Conservation (phyloP, 805 yeast genomes). For the Cyberlindnera xylosilytica region DNA sequence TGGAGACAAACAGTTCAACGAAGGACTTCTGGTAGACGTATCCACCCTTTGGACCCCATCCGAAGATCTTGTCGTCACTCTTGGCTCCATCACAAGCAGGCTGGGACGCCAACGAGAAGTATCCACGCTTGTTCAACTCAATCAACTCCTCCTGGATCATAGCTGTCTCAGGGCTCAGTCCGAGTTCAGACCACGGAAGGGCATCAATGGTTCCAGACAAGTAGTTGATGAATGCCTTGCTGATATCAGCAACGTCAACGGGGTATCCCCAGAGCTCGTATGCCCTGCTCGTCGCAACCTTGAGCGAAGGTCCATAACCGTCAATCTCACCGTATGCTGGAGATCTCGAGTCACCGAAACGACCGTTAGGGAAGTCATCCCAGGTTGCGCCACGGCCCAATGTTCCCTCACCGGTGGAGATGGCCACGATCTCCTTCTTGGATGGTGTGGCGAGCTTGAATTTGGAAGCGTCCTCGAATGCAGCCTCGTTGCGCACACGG, state of each 20-base stretch:
- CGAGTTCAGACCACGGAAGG: slow-evolving; percentile 90
- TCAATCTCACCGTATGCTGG: slow-evolving; percentile 98
- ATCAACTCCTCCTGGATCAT: slow-evolving; percentile 89
- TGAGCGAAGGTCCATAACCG: slow-evolving; percentile 92
- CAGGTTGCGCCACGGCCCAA: slow-evolving; percentile 89
- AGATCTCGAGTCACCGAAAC: slow-evolving; percentile 92
- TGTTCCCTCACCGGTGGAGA: slow-evolving; percentile 80
- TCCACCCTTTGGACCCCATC: slow-evolving; percentile 96
- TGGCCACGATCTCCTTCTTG: slow-evolving; percentile 63
- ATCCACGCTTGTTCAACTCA: slow-evolving; percentile 67
- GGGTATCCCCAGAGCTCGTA: slow-evolving; percentile 81
- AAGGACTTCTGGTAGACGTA: slow-evolving; percentile 93
- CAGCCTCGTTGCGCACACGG: slow-evolving; percentile 26
- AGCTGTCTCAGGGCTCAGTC: slow-evolving; percentile 85
- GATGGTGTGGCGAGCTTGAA: slow-evolving; percentile 33
- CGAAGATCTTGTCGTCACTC: slow-evolving; percentile 75
- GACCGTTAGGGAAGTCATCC: slow-evolving; percentile 96
- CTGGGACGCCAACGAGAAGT: slow-evolving; percentile 90
- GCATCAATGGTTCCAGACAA: slow-evolving; percentile 71
- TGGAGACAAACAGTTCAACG: slow-evolving; percentile 84
- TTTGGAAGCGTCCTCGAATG: slow-evolving; percentile 22
- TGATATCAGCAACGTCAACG: slow-evolving; percentile 52
- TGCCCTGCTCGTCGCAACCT: slow-evolving; percentile 66
- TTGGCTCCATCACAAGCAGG: slow-evolving; percentile 84
- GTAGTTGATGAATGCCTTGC: slow-evolving; percentile 66